Conservation (phyloP, 2,329 filamentous ascomycete species). For the Ilyonectria destructans region DNA sequence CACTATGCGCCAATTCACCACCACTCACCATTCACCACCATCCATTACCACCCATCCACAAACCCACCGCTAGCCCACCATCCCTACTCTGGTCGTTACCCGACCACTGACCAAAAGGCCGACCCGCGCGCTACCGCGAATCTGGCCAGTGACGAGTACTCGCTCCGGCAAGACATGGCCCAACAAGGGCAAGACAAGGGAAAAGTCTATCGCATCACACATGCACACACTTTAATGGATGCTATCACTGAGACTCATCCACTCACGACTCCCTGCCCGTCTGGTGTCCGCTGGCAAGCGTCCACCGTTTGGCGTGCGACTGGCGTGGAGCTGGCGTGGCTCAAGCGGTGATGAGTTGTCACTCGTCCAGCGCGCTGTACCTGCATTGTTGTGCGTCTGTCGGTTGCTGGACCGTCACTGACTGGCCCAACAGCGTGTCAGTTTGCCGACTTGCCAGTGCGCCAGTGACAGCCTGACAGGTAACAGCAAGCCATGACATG, state of each 20-base stretch:
- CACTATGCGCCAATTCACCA: constrained; percentile 28
- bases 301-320: not conserved
- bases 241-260: constrained; percentile 4
- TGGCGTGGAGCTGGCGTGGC: not conserved
- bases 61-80: constrained; percentile 29
- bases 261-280: constrained; percentile 5
- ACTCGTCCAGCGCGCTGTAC: constrained; percentile 21
- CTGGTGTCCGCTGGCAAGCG: constrained; percentile 19
- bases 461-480: constrained; percentile 7
- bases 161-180: constrained; percentile 6
- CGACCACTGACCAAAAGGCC: constrained; percentile 23
- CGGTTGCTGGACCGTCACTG: constrained; percentile 5
- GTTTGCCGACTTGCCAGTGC: not conserved
- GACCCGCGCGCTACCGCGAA: constrained; percentile 46
- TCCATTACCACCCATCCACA: constrained; percentile 35
- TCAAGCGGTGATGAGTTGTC: constrained; percentile 45
- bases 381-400: constrained; percentile 25
- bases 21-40: constrained; percentile 30
- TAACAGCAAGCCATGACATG: constrained; percentile 9
- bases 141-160: constrained; percentile 29
- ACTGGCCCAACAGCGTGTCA: constrained; percentile 16
- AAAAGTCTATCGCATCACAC: constrained; percentile 24
- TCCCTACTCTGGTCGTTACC: constrained; percentile 30
- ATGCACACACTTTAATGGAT: constrained; percentile 34
- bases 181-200: constrained; percentile 26